These are phyloP conservation scores for Pseudogymnoascus sp. DNA, from an alignment of 2,329 filamentous ascomycete genomes.

Conservation along the genomic window DNA sequence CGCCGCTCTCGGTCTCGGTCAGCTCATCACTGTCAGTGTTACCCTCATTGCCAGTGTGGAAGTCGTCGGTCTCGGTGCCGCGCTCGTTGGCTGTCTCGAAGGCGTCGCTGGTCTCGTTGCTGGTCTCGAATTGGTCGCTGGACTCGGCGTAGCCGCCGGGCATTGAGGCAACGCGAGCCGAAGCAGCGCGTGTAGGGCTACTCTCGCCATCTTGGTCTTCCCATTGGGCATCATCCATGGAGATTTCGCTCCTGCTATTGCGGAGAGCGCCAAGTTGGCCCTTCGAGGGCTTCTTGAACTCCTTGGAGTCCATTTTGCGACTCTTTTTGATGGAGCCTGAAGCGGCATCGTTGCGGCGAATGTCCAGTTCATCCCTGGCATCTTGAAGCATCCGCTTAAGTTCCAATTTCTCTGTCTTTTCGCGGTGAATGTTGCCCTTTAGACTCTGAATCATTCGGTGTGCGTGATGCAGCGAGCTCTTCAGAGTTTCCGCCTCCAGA, in stretches of 20 bases:
- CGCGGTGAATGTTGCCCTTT: conserved; percentile 88
- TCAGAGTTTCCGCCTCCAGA: conserved; percentile 92
- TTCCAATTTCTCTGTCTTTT: conserved; percentile 98
- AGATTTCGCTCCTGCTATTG: conserved; percentile 68
- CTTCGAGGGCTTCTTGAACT: conserved; percentile 72
- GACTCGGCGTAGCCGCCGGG: conserved; percentile 36
- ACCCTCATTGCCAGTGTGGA: conserved; percentile 87
- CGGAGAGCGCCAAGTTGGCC: conserved; percentile 69
- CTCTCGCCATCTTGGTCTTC: conserved; percentile 62
- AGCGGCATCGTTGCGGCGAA: conserved; percentile 51
- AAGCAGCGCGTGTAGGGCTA: conserved; percentile 49
- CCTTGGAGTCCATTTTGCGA: conserved; percentile 57
- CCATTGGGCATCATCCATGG: conserved; percentile 79
- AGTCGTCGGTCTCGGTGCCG: conserved; percentile 83
- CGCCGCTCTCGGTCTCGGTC: conserved; percentile 73
- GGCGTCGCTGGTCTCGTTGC: conserved; percentile 66
- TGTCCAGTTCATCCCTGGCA: conserved; percentile 82
- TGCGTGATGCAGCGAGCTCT: conserved; percentile 88
- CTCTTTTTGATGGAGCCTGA: conserved; percentile 47
- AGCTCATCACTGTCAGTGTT: conserved; percentile 66
- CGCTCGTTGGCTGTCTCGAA: conserved; percentile 58
- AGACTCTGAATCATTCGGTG: conserved; percentile 95
- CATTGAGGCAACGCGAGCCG: conserved; percentile 25
- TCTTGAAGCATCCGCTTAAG: conserved; percentile 93
- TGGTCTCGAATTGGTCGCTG: conserved; percentile 71